Base-by-base conservation (phyloP, 1,284 basidiomycete genomes). In the Moniliophthora roreri region DNA sequence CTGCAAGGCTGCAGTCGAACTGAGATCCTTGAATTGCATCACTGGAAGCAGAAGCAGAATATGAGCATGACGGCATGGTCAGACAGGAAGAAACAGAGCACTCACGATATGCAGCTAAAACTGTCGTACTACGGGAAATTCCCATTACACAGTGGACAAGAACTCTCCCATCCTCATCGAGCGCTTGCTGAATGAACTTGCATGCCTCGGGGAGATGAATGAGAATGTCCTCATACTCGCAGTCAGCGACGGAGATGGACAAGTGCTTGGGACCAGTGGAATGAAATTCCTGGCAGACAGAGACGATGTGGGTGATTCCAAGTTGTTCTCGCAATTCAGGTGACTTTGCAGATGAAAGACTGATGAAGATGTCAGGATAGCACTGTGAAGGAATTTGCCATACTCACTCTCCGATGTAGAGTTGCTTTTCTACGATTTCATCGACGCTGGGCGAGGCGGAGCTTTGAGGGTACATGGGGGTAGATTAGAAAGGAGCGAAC, bases 101-200 rank as follows among this genome's bases (percentile, higher is more conserved):
- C 79, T 69, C 64, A 84, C 80, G 64, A 64, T 84, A 87, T 2
- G 84, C 86, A 35, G 81, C 81, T 36, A 85, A 77, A 38, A 86
- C 79, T 3, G 86, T 85, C n/a, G 82, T 72, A 59, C 82, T 85
- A 54, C 88, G 74, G 8, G 84, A 88, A 4, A 91, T 74, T 9
- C 88, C 89, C 73, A 89, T 86, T 15, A 85, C 73, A 67, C 90
- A 92, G 62, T 92, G 89, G 13, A 92, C 85, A 16, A 92, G 77
- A 28, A 90, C 81, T 49, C 66, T 74, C 0, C 81, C 81, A 32
- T 76, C 73, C 4, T 62, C 38, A 4, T 70, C 63, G 37, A 86
- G 58, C 4, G 82, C 80, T 18, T 67, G 54, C 57, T 80, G 71
- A 36, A 86, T 85, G 60, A 85, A 86, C 16, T 59, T 62, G 62